These are phyloP conservation scores for Sphenostylis stenocarpa DNA, from an alignment of 306 rosid species.

Conservation along the genomic window DNA sequence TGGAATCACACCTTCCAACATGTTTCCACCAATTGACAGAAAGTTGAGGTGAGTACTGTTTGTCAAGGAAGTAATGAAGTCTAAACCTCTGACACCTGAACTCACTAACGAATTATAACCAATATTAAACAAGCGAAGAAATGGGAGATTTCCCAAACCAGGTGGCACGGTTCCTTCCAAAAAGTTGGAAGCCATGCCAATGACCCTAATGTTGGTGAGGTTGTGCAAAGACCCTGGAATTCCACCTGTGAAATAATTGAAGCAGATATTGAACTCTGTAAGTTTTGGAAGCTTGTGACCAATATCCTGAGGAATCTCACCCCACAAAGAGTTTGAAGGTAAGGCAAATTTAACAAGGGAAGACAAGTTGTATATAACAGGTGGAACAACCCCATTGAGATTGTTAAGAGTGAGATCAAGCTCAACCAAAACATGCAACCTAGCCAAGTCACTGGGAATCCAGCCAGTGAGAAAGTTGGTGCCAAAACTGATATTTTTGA, in stretches of 20 bases:
- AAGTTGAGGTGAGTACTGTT: constrained; percentile 58
- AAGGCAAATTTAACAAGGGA: constrained; percentile 53
- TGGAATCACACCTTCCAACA: constrained; percentile 65
- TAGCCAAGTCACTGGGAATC: constrained; percentile 56
- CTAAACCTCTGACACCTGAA: constrained; percentile 44
- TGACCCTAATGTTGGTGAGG: constrained; percentile 52
- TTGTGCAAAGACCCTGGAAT: constrained; percentile 78
- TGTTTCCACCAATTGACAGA: constrained; percentile 60
- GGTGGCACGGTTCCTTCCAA: constrained; percentile 72
- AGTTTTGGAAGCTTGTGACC: constrained; percentile 63
- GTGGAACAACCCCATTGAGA: constrained; percentile 59
- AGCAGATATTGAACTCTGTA: constrained; percentile 51
- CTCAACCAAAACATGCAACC: constrained; percentile 47
- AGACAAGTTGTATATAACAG: constrained; percentile 55
- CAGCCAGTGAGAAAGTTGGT: constrained; percentile 58
- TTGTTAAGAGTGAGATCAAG: constrained; percentile 58
- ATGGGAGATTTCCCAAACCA: constrained; percentile 70
- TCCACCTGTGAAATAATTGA: constrained; percentile 60
- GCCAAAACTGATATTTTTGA: constrained; percentile 50
- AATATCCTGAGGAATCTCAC: constrained; percentile 62
- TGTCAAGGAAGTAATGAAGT: constrained; percentile 55
- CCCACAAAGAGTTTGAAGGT: constrained; percentile 66
- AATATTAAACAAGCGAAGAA: constrained; percentile 62
- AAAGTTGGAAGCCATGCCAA: constrained; percentile 51
- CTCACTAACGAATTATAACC: constrained; percentile 58